Conservation (phyloP, 2,329 filamentous ascomycete genomes). For the Xylariaceae sp. region DNA sequence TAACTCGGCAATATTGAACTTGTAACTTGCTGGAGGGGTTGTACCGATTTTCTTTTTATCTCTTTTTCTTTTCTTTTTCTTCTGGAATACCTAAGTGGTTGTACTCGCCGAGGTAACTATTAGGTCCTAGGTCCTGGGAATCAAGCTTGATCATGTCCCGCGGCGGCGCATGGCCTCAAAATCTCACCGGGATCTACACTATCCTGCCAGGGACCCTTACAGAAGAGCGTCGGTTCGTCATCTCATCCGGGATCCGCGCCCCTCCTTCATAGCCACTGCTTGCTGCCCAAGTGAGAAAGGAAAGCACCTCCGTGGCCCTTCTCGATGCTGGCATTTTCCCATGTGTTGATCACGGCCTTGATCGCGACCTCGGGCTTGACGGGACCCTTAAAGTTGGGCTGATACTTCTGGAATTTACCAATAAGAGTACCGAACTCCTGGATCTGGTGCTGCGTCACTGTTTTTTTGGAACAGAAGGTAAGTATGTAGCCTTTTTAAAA, state of each 20-base stretch:
- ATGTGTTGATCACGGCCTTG: constrained; percentile 15
- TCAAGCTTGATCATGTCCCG: no score
- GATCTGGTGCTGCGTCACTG: constrained; percentile 8
- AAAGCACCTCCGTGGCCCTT: constrained; percentile 37
- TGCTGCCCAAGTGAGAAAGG: constrained; percentile 42
- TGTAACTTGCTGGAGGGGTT: no score
- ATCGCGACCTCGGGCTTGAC: constrained; percentile 15
- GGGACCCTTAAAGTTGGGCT: constrained; percentile 25
- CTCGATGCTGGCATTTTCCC: constrained; percentile 25
- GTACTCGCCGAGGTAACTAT: no score
- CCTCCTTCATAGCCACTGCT: constrained; percentile 38
- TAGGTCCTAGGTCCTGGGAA: no score
- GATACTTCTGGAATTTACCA: constrained; percentile 22
- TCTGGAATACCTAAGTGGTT: no score
- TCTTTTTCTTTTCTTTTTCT: no score
- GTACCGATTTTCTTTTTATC: no score
- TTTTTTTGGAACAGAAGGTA: background rate
- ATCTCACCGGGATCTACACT: no score
- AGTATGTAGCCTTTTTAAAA: background rate
- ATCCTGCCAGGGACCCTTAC: background rate
- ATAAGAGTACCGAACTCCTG: constrained; percentile 8
- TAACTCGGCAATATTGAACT: no score
- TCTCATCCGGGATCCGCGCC: background rate
- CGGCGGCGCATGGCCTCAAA: no score
- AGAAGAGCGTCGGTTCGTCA: background rate